Percentiles rank a stretch among this genome's conserved stretches.
Conservation (phyloP, 2,329 filamentous ascomycete species). For the Paraphaeosphaeria minitans region DNA sequence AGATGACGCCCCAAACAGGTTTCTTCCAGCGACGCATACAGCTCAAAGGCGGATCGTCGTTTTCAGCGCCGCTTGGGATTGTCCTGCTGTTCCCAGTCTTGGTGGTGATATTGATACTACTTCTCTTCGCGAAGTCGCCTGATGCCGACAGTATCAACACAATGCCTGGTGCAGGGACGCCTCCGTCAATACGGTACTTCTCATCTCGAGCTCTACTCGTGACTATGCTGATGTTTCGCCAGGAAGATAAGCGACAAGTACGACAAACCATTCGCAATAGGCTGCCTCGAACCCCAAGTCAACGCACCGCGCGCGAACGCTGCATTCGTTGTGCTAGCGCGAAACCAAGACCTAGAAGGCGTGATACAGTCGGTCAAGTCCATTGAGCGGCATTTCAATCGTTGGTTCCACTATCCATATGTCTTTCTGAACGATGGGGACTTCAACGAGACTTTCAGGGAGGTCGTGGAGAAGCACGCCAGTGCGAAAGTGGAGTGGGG, state of each 20-base stretch:
- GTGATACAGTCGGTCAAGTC: conserved; percentile 97
- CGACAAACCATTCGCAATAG: conserved; percentile 93
- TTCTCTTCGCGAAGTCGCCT: conserved; percentile 88
- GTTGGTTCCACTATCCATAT: conserved; percentile 98
- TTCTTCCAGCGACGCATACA: conserved; percentile 88
- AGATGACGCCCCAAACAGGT: conserved; percentile 63
- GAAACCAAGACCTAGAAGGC: conserved; percentile 95
- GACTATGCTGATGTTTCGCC: conserved; percentile 27
- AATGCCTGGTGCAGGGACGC: conserved; percentile 79
- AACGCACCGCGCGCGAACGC: conserved; percentile 85
- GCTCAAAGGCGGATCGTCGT: conserved; percentile 85
- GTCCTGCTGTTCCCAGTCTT: conserved; percentile 91
- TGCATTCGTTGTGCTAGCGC: conserved; percentile 91
- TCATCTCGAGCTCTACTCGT: neutral
- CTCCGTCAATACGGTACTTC: conserved; percentile 84
- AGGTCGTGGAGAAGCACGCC: conserved; percentile 87
- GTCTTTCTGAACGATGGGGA: conserved; percentile 98
- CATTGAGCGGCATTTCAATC: conserved; percentile 97
- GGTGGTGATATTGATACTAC: conserved; percentile 86
- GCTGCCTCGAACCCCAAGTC: conserved; percentile 80
- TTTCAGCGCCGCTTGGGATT: conserved; percentile 90
- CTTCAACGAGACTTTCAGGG: conserved; percentile 93
- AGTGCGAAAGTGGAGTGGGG: conserved; percentile 88
- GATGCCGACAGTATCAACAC: conserved; percentile 80
- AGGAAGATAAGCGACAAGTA: conserved; percentile 97